Evolutionary conservation across 2,329 filamentous ascomycete species (phyloP).

Genomic region (Ophiostoma tasmaniense): DNA sequence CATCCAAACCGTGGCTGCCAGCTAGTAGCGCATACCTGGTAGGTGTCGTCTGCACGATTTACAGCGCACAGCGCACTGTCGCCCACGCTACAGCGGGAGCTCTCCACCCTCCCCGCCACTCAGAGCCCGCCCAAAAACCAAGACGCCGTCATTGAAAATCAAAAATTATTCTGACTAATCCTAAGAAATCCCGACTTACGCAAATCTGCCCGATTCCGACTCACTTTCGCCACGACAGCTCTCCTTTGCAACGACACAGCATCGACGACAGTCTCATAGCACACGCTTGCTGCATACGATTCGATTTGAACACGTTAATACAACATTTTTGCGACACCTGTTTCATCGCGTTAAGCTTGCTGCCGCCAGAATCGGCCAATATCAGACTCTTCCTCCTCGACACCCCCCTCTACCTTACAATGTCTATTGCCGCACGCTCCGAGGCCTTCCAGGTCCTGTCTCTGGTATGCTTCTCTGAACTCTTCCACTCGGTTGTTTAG

Average conservation of each 20-base stretch:
- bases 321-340: neutral
- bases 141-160: neutral
- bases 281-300: neutral
- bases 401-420: neutral
- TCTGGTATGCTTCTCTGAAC: constrained; percentile 34
- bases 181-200: neutral
- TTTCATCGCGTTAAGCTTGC: neutral
- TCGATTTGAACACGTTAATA: neutral
- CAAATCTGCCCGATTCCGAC: neutral
- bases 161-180: neutral
- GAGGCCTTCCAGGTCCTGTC: constrained; percentile 48
- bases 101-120: constrained; percentile 6
- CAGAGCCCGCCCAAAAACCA: neutral
- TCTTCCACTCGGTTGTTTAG: constrained; percentile 5
- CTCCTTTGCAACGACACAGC: neutral
- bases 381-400: constrained; percentile 2
- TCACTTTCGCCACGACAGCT: neutral
- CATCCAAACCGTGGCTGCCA: neutral
- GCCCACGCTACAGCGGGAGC: neutral
- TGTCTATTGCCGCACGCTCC: constrained; percentile 14
- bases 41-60: neutral
- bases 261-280: neutral
- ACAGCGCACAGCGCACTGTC: constrained; percentile 5
- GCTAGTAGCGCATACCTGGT: neutral
- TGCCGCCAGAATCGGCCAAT: constrained; percentile 4